phyloP scores from a whole-genome alignment of 2,329 filamentous ascomycete species.

The Aspergillus sp. region DNA sequence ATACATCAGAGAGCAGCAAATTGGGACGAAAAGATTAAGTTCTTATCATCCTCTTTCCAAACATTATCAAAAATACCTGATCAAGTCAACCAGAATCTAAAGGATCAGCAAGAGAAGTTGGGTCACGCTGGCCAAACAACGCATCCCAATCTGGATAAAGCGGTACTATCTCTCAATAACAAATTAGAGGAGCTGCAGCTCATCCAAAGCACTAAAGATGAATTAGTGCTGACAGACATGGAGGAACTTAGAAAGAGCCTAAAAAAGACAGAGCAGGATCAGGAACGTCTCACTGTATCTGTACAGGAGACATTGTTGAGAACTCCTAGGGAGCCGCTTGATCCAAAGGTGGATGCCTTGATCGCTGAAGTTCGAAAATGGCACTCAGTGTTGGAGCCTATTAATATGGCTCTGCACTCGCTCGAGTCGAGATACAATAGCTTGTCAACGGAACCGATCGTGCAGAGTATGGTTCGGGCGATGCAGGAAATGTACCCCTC shows the following conservation, averaged over 20 bases:
- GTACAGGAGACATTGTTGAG: neutral
- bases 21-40: constrained; percentile 1
- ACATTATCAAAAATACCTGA: neutral
- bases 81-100: neutral
- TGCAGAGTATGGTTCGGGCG: constrained; percentile 32
- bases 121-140: neutral
- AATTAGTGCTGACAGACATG: constrained; percentile 19
- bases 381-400: neutral
- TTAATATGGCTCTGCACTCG: constrained; percentile 30
- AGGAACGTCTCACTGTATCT: neutral
- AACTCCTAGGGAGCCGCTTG: neutral
- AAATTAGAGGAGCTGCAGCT: constrained; percentile 16
- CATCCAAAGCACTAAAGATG: constrained; percentile 19
- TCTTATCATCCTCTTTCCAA: constrained; percentile 6
- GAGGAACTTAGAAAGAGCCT: constrained; percentile 18
- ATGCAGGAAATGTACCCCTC: constrained; percentile 39
- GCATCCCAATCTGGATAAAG: neutral
- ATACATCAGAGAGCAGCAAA: neutral
- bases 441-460: constrained; percentile 41
- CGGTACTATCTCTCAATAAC: constrained; percentile 1
- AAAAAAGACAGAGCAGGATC: neutral
- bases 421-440: constrained; percentile 53
- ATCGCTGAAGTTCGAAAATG: neutral
- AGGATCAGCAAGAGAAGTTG: constrained; percentile 7
- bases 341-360: neutral